These are phyloP conservation scores for Oryza punctata DNA, from an alignment of 176 grass and related monocot species.

Conservation along the genomic window DNA sequence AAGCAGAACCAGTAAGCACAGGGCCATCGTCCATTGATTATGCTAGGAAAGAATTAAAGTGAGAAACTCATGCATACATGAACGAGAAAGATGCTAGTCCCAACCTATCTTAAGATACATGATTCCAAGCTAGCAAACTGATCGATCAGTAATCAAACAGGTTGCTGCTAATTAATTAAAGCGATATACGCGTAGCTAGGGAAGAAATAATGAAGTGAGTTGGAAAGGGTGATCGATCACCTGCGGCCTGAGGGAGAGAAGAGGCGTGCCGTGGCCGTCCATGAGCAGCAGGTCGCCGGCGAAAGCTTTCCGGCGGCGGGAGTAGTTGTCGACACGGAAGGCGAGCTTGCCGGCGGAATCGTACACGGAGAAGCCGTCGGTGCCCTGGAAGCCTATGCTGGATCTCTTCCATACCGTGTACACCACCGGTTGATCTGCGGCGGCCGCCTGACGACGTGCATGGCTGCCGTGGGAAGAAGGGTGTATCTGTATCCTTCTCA, in stretches of 20 bases:
- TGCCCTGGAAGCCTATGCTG: slow-evolving; percentile 91
- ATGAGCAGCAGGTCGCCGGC: slow-evolving; percentile 77
- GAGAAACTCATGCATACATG: background rate
- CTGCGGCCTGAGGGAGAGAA: slow-evolving; percentile 71
- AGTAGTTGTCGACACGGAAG: slow-evolving; percentile 92
- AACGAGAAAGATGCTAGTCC: too few relatives aligned
- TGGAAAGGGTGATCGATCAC: background rate
- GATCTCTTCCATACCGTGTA: slow-evolving; percentile 99
- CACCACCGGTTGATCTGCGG: slow-evolving; percentile 24
- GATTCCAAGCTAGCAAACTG: too few relatives aligned
- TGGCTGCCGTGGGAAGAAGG: slow-evolving; percentile 19
- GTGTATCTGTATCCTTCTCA: slow-evolving; percentile 68
- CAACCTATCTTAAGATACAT: too few relatives aligned
- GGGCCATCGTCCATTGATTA: background rate
- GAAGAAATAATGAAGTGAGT: background rate
- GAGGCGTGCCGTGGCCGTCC: slow-evolving; percentile 58
- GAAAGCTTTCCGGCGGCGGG: slow-evolving; percentile 59
- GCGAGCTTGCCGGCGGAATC: slow-evolving; percentile 60
- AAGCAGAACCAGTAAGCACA: background rate
- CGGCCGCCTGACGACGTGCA: background rate
- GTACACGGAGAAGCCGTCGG: slow-evolving; percentile 90
- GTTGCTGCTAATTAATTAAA: too few relatives aligned
- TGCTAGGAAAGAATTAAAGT: too few relatives aligned
- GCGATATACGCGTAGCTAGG: background rate
- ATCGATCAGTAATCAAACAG: too few relatives aligned